phyloP scores from a whole-genome alignment of 164 flowering plant genomes.

The Protea cynaroides region DNA sequence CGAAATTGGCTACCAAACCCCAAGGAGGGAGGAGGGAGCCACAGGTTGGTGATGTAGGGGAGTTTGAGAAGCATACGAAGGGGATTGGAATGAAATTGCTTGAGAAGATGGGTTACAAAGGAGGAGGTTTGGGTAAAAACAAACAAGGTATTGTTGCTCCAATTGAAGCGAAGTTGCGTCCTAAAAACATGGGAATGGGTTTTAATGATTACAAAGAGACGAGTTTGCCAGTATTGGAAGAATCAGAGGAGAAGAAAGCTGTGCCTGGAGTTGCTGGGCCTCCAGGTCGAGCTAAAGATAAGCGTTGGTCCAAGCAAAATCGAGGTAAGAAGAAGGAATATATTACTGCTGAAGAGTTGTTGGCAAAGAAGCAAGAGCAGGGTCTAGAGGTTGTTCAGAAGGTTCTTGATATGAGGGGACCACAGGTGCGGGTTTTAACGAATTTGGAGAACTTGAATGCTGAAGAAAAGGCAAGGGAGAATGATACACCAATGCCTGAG shows the following conservation, averaged over 20 bases:
- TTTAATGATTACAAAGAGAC: constrained; percentile 62
- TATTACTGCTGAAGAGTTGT: constrained; percentile 63
- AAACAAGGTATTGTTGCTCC: constrained; percentile 85
- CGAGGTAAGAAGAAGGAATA: constrained; percentile 41
- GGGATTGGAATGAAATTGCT: constrained; percentile 77
- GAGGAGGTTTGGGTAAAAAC: constrained; percentile 89
- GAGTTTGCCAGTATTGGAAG: constrained; percentile 31
- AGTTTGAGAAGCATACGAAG: constrained; percentile 68
- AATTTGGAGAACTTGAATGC: constrained; percentile 84
- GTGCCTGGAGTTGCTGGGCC: constrained; percentile 13
- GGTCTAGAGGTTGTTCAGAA: constrained; percentile 59
- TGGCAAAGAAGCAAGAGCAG: constrained; percentile 65
- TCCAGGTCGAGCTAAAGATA: constrained; percentile 29
- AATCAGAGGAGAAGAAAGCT: constrained; percentile 35
- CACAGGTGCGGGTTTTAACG: constrained; percentile 76
- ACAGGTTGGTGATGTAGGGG: constrained; percentile 40
- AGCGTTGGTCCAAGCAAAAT: constrained; percentile 47
- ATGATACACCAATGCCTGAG: constrained; percentile 77
- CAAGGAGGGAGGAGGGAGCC: constrained; percentile 23
- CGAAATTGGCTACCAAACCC: constrained; percentile 26
- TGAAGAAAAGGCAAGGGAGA: constrained; percentile 57
- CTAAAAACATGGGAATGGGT: constrained; percentile 89
- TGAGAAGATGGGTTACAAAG: constrained; percentile 89
- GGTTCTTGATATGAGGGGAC: constrained; percentile 90
- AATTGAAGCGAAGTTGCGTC: constrained; percentile 66